Base-by-base conservation (phyloP, 495 filamentous ascomycete species). In the Penicillium daleae region DNA sequence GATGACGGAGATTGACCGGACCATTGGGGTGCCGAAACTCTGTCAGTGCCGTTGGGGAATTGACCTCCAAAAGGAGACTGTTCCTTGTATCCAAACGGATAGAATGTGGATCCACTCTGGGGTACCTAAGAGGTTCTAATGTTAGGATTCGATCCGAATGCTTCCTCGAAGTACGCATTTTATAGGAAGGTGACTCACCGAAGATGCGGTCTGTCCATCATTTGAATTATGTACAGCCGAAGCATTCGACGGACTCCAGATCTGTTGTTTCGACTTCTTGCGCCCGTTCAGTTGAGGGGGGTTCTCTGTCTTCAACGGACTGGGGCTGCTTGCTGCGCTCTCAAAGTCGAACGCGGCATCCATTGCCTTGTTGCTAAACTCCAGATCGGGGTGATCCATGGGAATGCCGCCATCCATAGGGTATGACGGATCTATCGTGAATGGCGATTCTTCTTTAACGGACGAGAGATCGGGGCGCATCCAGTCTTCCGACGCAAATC, bases 341-440 rank as follows among this genome's bases (percentile, higher is more conserved):
- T 89, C 86, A 69, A 91, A 90, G 65, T 90, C 86, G 66, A 90
- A 90, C 24, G 85, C 81, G 37, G 84, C 79, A 65, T 86, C 82
- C 87, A 90, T 89, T 3, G 78, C 79, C 54, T 79, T 82, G 71
- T 88, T 86, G 68, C 80, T 87, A 37, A 81, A 80, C 62, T 84
- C 81, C 54, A 84, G 69, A 57, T 85, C 81, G 35, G 78, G 63
- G 50, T 54, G 51, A 22, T 77, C 76, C 67, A 77, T 65, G 2
- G 72, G 59, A 49, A 76, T 74, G 0, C 62, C 57, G 13, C 57
- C 60, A 56, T 77, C 71, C 52, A 80, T 65, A n/a, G 73, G 65
- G 32, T 77, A 64, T 9, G 74, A 73, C 10, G 77, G 66, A 32
- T 79, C 76, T 39, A 80, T 72, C 8, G 71, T 74, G 58, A 82